Base-by-base conservation (phyloP, 202 grass and related monocot species). In the Dendrocalamus latiflorus region DNA sequence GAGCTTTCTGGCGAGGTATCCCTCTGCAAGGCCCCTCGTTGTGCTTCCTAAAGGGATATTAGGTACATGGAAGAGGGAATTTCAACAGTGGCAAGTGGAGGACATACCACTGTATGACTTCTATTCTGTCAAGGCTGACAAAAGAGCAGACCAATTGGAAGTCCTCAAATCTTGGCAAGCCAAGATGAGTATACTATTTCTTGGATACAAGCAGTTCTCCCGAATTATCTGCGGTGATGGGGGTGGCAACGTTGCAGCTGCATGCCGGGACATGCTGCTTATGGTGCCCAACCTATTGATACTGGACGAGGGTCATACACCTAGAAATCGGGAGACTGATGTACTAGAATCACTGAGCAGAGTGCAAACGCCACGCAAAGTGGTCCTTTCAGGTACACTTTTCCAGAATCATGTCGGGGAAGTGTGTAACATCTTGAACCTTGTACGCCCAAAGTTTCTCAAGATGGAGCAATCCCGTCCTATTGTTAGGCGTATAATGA, bases 371-470 rank as follows among this genome's bases (percentile, higher is more conserved):
- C 82, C 77, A 85, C 88, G 91, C 65, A 99, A 99, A 80, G 96
- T 99, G 75, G 96, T 99, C 66, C 91, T 99, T 54, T 99, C 96
- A 65, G 96, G 96, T 69, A 99, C 96, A 42, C 87, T 99, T 66
- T 99, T 99, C 61, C 96, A 99, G 84, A 99, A 99, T 66, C 91
- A 99, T 4, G 96, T 96, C 6, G 14, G 41, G 8, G 96, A 99
- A 76, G 96, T 99, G 45, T 96, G 94, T 69, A 99, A 88, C 72
- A 99, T 99, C 74, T 81, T 99, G 80, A 92, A 99, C 65, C 96
- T 99, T 37, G 91, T 99, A 62, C 93, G 88, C 62, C 96, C 96
- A n/a, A 99, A 96, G 83, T 99, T 99, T 88, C 86, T 99, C 28
- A 91, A 84, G 74, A 83, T 81, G 84, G 96, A 94, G 14, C 47